Evolutionary conservation across 78 protist species (phyloP).

Genomic region (Ministeria vibrans): DNA sequence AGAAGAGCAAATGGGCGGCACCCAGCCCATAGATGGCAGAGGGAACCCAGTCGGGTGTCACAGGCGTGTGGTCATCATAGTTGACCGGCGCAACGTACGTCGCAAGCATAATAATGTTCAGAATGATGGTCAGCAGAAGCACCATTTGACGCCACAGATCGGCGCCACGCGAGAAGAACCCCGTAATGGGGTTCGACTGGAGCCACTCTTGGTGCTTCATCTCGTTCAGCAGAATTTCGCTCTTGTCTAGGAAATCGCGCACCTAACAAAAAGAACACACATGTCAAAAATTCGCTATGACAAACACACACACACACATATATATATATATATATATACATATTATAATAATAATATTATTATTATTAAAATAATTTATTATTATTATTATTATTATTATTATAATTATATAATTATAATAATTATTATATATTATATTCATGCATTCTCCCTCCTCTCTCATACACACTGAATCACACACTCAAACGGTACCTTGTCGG

Average conservation of each 20-base stretch:
- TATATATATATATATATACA: too few relatives aligned
- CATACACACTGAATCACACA: too few relatives aligned
- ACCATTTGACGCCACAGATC: not conserved
- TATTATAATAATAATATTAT: too few relatives aligned
- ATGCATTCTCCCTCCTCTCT: too few relatives aligned
- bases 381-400: too few relatives aligned
- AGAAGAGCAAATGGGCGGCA: not conserved
- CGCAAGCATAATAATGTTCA: conserved; percentile 6
- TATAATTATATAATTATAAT: too few relatives aligned
- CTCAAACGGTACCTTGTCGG: not conserved
- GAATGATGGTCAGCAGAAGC: not conserved
- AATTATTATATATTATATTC: too few relatives aligned
- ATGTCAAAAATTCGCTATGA: too few relatives aligned
- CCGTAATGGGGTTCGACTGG: not conserved
- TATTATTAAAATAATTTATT: too few relatives aligned
- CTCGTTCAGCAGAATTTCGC: not conserved
- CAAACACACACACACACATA: too few relatives aligned
- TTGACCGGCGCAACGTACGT: not conserved
- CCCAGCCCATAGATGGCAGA: not conserved
- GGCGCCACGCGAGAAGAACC: not conserved
- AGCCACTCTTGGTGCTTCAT: not conserved
- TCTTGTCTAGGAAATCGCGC: not conserved
- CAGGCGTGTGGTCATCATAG: not conserved
- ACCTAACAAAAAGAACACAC: too few relatives aligned
- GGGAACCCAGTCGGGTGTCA: not conserved